These are phyloP conservation scores for Xylaria bambusicola DNA, from an alignment of 495 filamentous ascomycete genomes.

Conservation along the genomic window DNA sequence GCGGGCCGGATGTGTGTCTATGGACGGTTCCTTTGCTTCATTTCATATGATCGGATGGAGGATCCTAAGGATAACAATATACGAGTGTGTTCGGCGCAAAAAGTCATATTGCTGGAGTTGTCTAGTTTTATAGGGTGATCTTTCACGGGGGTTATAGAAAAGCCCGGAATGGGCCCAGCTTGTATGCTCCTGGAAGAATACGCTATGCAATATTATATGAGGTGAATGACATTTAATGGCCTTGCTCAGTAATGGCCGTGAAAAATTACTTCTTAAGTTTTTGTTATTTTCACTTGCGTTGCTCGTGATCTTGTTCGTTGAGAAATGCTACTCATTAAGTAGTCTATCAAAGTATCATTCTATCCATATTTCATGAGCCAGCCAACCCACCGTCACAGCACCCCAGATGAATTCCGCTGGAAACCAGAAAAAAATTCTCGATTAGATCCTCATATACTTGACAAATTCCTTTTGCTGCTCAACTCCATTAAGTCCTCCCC, in stretches of 20 bases:
- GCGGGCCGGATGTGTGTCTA: background rate
- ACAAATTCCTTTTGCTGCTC: background rate
- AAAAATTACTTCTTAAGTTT: background rate
- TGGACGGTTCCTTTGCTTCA: background rate
- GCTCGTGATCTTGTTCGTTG: too few species aligned
- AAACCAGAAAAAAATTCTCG: too few species aligned
- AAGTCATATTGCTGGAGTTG: background rate
- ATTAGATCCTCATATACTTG: too few species aligned
- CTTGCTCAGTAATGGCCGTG: background rate
- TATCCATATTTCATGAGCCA: background rate
- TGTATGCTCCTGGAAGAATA: background rate
- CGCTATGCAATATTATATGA: background rate
- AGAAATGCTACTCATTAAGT: too few species aligned
- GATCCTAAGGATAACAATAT: background rate
- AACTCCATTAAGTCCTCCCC: background rate
- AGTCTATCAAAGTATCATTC: background rate
- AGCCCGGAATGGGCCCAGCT: background rate
- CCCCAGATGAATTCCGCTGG: too few species aligned
- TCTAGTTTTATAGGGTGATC: background rate
- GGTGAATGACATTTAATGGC: background rate
- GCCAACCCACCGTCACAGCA: too few species aligned
- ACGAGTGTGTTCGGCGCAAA: background rate
- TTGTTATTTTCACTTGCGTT: background rate
- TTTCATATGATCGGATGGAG: background rate
- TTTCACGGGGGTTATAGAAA: background rate